Conservation (phyloP, 2,329 filamentous ascomycete species). For the Ophiostoma himal-ulmi region DNA sequence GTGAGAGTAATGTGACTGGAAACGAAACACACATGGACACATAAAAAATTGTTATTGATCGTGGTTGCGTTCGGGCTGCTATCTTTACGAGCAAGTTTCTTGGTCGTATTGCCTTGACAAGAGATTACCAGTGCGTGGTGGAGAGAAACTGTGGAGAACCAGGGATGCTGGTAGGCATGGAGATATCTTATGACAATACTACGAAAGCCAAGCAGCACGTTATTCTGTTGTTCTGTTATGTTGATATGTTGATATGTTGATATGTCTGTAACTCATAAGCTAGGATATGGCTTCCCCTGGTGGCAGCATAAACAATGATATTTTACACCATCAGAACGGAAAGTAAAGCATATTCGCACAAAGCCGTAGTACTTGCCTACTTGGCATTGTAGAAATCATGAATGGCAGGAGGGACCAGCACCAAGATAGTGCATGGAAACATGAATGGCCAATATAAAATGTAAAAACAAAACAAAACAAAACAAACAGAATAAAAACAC, state of each 20-base stretch:
- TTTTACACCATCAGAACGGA: background rate
- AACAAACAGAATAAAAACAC: too few species aligned
- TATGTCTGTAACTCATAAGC: background rate
- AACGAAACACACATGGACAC: background rate
- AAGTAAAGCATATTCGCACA: background rate
- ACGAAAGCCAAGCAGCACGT: background rate
- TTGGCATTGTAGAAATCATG: background rate
- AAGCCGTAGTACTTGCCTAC: background rate
- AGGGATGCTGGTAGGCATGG: background rate
- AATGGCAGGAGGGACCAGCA: background rate
- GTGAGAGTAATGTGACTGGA: background rate
- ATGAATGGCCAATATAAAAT: background rate
- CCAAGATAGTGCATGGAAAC: background rate
- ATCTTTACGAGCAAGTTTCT: slow-evolving; percentile 5
- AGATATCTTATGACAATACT: background rate
- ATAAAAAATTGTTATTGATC: too few species aligned
- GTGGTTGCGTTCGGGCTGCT: background rate
- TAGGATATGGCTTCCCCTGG: background rate
- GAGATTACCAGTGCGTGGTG: slow-evolving; percentile 2
- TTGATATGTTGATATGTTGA: background rate
- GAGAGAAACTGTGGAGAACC: background rate
- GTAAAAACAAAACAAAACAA: background rate
- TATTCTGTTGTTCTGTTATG: background rate
- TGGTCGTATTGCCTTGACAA: background rate
- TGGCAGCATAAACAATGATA: too few species aligned